Base-by-base conservation (phyloP, 176 grass and related monocot genomes). In the Hordeum marinum region DNA sequence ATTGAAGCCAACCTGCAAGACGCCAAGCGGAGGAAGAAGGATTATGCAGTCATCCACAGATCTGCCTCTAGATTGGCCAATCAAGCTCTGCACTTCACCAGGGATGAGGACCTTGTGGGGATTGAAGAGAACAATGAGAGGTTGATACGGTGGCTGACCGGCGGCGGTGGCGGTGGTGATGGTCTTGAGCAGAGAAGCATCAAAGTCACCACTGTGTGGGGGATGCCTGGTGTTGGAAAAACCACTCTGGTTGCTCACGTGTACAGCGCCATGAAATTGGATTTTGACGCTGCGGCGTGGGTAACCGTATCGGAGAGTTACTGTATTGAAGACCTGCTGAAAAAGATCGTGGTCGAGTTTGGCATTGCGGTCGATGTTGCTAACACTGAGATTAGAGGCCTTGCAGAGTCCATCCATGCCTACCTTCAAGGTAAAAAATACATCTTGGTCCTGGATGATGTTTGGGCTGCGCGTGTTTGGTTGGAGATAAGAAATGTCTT, bases 211-310 rank as follows among this genome's bases (percentile, higher is more conserved):
- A 15, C 32, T 1, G 58, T 87, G 2, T 75, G 43, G 78, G 80
- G 85, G 9, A 83, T 88, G 80, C 72, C 58, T 15, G 85, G 85
- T 8, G 20, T 52, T 3, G 85, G 85, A 0, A 87, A 87, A 79
- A 87, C 85, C n/a, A 87, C 25, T 65, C 73, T 17, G 46, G 67
- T 69, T 69, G 67, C 9, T 23, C 67, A 69, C 23, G 67, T 69
- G 35, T 69, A 69, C 67, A 69, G 24, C 10, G 59, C 2, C 1
- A 17, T 82, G 24, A 87, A 75, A 23, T 0, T 0, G 1, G n/a
- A 71, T 1, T 82, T 82, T 4, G 66, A 82, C 0, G 1, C 5
- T 1, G 9, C 52, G 0, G 35, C 52, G 0, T 82, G 68, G 81
- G 25, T 83, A 83, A 83, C 68, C 0, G 54, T 83, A 6, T 83